Evolutionary conservation across 176 grass and related monocot genomes (phyloP).

Genomic region (Phoenix dactylifera): DNA sequence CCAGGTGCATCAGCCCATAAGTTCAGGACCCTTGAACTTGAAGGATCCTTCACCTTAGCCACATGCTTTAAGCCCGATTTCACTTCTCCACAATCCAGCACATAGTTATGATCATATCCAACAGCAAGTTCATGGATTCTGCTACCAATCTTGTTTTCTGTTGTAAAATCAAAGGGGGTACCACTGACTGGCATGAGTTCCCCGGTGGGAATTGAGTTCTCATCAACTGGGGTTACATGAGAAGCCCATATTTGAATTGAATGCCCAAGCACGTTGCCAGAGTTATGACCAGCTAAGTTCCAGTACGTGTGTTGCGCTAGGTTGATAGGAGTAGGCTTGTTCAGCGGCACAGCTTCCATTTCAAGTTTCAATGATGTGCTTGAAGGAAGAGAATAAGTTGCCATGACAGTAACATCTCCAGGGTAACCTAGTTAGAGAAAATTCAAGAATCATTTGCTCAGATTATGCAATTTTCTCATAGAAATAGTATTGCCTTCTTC

Average conservation of each 20-base stretch:
- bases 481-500: no score
- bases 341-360: constrained; percentile 58
- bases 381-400: constrained; percentile 57
- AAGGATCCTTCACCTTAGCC: constrained; percentile 51
- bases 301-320: constrained; percentile 88
- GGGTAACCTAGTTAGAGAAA: constrained; percentile 48
- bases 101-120: constrained; percentile 61
- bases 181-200: constrained; percentile 48
- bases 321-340: constrained; percentile 64
- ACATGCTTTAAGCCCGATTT: constrained; percentile 62
- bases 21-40: constrained; percentile 33
- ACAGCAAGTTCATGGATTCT: constrained; percentile 35
- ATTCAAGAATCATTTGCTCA: neutral
- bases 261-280: constrained; percentile 52
- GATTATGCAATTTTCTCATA: no score
- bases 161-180: constrained; percentile 63
- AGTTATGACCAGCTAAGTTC: constrained; percentile 93
- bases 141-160: constrained; percentile 44
- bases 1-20: constrained; percentile 67
- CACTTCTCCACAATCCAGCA: constrained; percentile 47
- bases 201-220: constrained; percentile 57
- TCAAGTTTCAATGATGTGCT: constrained; percentile 54
- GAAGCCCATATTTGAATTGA: constrained; percentile 53
- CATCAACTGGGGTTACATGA: constrained; percentile 63
- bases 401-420: constrained; percentile 47